These are phyloP conservation scores for Agrocybe praecox DNA, from an alignment of 768 basidiomycete genomes.

Conservation along the genomic window DNA sequence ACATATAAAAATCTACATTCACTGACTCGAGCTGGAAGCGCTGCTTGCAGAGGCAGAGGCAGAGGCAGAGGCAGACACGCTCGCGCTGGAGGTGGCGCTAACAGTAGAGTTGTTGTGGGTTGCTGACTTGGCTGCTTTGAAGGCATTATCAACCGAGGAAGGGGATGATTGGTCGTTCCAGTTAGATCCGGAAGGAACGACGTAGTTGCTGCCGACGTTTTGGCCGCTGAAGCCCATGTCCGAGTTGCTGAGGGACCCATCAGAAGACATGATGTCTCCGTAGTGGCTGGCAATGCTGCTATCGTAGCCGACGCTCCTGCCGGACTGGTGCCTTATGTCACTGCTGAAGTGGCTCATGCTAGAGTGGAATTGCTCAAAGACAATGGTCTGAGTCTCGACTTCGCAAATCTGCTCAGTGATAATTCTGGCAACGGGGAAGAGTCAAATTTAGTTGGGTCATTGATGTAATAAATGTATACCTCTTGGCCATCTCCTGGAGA, in stretches of 20 bases:
- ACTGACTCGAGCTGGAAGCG: background rate
- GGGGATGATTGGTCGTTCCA: slow-evolving; percentile 33
- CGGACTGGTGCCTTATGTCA: slow-evolving; percentile 39
- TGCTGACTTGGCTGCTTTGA: slow-evolving; percentile 26
- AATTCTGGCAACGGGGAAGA: slow-evolving; percentile 34
- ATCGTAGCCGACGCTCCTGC: slow-evolving; percentile 40
- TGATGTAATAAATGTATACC: slow-evolving; percentile 19
- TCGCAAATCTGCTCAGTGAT: slow-evolving; percentile 50
- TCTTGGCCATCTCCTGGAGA: slow-evolving; percentile 48
- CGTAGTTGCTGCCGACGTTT: slow-evolving; percentile 36
- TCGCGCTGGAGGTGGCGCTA: background rate
- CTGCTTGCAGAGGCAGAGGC: background rate
- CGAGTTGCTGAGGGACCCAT: slow-evolving; percentile 36
- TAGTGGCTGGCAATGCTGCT: slow-evolving; percentile 34
- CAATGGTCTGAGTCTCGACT: slow-evolving; percentile 48
- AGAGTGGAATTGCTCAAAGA: slow-evolving; percentile 43
- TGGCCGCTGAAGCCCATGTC: slow-evolving; percentile 42
- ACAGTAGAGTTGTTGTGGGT: background rate
- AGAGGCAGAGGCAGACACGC: background rate
- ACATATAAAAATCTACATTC: background rate
- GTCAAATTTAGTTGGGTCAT: no score
- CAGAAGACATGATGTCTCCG: slow-evolving; percentile 29
- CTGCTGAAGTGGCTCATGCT: slow-evolving; percentile 36
- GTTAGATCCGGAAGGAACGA: slow-evolving; percentile 39
- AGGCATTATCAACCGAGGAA: slow-evolving; percentile 34